phyloP scores from a whole-genome alignment of 352 stramenopile genomes.

The Pythium insidiosum region DNA sequence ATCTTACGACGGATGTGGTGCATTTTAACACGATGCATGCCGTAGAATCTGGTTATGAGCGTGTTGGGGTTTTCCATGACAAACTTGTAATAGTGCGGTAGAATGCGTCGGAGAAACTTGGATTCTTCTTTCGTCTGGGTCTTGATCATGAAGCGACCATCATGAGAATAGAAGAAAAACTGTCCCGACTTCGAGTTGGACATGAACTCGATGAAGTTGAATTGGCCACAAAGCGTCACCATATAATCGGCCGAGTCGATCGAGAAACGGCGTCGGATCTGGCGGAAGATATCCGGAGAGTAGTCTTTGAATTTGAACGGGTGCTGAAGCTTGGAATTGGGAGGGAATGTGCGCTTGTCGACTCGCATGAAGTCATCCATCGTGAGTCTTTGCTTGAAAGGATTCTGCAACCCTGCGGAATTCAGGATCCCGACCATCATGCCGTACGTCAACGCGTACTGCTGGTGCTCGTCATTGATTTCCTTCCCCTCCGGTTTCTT shows the following conservation, averaged over 20 bases:
- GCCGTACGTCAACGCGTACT: slow-evolving; percentile 97
- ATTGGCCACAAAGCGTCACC: slow-evolving; percentile 88
- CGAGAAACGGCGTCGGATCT: slow-evolving; percentile 65
- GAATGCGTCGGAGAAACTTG: slow-evolving; percentile 96
- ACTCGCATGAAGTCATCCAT: slow-evolving; percentile 90
- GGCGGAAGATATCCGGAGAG: slow-evolving; percentile 77
- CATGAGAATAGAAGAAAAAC: slow-evolving; percentile 99
- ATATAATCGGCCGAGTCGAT: slow-evolving; percentile 86
- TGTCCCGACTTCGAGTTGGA: slow-evolving; percentile 98
- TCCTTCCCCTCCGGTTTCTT: slow-evolving; percentile 65
- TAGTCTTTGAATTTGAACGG: slow-evolving; percentile 93
- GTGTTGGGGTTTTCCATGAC: slow-evolving; percentile 96
- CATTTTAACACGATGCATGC: slow-evolving; percentile 98
- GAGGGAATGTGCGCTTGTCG: slow-evolving; percentile 69
- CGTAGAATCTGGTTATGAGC: slow-evolving; percentile 95
- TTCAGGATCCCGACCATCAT: slow-evolving; percentile 98
- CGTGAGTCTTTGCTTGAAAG: slow-evolving; percentile 73
- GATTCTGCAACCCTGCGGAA: slow-evolving; percentile 83
- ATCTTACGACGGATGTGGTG: slow-evolving; percentile 92
- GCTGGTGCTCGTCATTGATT: slow-evolving; percentile 87
- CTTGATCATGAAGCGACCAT: slow-evolving; percentile 98
- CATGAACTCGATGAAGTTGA: slow-evolving; percentile 98
- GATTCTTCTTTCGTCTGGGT: slow-evolving; percentile 98
- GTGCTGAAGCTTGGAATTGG: slow-evolving; percentile 66
- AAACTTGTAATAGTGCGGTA: slow-evolving; percentile 98